Evolutionary conservation across 2,329 filamentous ascomycete species (phyloP), one percentile per base, ranked within the genome.

Genomic region (Xylaria sp.): DNA sequence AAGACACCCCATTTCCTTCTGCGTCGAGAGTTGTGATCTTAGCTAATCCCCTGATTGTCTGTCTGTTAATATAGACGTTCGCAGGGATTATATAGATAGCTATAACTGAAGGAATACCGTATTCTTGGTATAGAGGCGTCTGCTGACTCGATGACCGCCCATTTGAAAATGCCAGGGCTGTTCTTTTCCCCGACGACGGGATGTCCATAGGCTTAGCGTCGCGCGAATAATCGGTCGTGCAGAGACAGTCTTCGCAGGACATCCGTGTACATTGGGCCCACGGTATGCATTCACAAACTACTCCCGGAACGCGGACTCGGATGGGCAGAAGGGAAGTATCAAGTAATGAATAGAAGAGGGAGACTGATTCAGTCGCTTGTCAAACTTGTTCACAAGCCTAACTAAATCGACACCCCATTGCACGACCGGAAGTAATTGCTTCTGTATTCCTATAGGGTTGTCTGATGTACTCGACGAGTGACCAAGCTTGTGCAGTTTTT

Each of bases 291-390:
- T 60, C 0, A 46, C 55, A 13, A 77, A 77, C 20, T 74, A 70
- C n/a, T 70, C 69, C 9, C 69, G 58, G 9, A 77, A 62, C 1
- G 67, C 69, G 1, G 76, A 77, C n/a, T 69, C n/a, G 1, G 63
- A 52, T 0, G 76, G 76, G 32, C 76, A 78, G 32, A 78, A 76
- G 0, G 75, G 72, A 4, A 74, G 73, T 6, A 78, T 77, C 1
- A 71, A 69, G 13, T 73, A 67, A 28, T 75, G 71, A n/a, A 77
- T 77, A 1, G 70, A 66, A 3, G 63, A 55, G 0, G 76, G 76
- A 10, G 32, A 66, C 1, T 54, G 51, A 7, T 34, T 64, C 2
- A 75, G 62, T 50, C 59, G 57, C 3, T 59, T 57, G 8, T 70
- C 67, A 20, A 78, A 77, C 20, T 74, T 73, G 3, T 70, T 72